Evolutionary conservation across 2,329 filamentous ascomycete species (phyloP).

Genomic region (Colletotrichum lentis): DNA sequence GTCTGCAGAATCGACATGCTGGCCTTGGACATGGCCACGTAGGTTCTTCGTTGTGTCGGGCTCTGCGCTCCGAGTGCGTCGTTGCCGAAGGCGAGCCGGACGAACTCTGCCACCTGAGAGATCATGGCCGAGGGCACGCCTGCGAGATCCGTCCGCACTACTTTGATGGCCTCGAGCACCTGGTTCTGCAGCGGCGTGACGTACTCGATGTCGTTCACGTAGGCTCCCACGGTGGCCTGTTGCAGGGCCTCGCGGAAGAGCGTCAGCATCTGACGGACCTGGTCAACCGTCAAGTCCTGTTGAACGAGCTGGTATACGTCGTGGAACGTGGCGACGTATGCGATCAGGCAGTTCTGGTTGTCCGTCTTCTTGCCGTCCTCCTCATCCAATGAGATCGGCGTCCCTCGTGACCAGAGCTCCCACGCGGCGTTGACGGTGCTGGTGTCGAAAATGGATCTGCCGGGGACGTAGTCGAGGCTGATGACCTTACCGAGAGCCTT

Average conservation of each 20-base stretch:
- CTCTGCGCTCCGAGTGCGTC: slow-evolving; percentile 44
- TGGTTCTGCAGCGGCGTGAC: slow-evolving; percentile 76
- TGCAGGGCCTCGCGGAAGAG: slow-evolving; percentile 77
- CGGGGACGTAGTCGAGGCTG: slow-evolving; percentile 56
- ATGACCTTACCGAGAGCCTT: slow-evolving; percentile 72
- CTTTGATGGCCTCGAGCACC: slow-evolving; percentile 72
- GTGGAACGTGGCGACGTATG: slow-evolving; percentile 80
- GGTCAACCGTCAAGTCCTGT: slow-evolving; percentile 66
- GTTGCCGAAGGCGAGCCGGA: slow-evolving; percentile 71
- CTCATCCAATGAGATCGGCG: slow-evolving; percentile 59
- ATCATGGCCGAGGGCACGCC: slow-evolving; percentile 75
- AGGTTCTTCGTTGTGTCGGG: slow-evolving; percentile 71
- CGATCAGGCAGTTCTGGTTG: slow-evolving; percentile 83
- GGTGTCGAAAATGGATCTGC: slow-evolving; percentile 60
- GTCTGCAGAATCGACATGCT: slow-evolving; percentile 75
- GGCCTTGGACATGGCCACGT: slow-evolving; percentile 86
- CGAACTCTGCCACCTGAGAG: slow-evolving; percentile 73
- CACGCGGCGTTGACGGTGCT: slow-evolving; percentile 69
- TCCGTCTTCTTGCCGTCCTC: slow-evolving; percentile 55
- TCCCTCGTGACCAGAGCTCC: slow-evolving; percentile 73
- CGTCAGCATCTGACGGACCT: slow-evolving; percentile 72
- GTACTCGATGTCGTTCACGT: slow-evolving; percentile 76
- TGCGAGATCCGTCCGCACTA: slow-evolving; percentile 71
- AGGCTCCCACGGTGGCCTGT: slow-evolving; percentile 71
- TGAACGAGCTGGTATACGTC: slow-evolving; percentile 82